Evolutionary conservation across 805 yeast species (phyloP), one percentile per base, ranked within the genome.

Genomic region (Ogataea methanolica): DNA sequence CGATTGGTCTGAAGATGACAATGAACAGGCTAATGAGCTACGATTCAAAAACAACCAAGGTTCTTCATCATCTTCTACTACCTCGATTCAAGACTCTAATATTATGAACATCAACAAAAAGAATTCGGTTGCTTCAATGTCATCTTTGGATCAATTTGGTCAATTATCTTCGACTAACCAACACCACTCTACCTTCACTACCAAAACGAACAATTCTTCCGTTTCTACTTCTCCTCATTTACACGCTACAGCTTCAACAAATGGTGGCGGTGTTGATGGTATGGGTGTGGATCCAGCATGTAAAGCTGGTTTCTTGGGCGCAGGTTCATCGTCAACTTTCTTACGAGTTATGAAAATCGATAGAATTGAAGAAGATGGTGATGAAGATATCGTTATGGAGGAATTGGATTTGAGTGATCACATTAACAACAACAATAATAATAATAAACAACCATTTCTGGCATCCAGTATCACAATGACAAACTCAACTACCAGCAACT

Each of bases 301-400:
- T 17, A 66, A 63, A 39, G 75, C 76, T 29, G 88, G 89, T 0
- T 83, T 79, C 58, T 78, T 79, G 53, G 90, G 90, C 1, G 74
- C 76, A 12, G 85, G 82, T 8, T 81, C 89, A 4, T 72, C 80
- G 49, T 75, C 83, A 2, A 78, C 79, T 7, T 66, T 80, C 17
- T 61, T 83, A 39, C 51, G 63, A 43, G 64, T 64, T 7, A 61
- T 64, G 61, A 66, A 62, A 48, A 66, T 66, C 8, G 62, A 63
- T 47, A 62, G 60, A 36, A 49, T 58, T n/a, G 62, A 60, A 21
- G 65, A 57, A 42, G 59, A 57, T 36, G 51, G 48, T 11, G 43
- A 44, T 9, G 53, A 47, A 14, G 61, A 55, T 8, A 42, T 45
- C 16, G 43, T 46, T 2, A 50, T 52, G 54, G 58, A 49, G 23